Evolutionary conservation across 352 stramenopile genomes (phyloP).

Genomic region (Globisporangium recalcitrans): DNA sequence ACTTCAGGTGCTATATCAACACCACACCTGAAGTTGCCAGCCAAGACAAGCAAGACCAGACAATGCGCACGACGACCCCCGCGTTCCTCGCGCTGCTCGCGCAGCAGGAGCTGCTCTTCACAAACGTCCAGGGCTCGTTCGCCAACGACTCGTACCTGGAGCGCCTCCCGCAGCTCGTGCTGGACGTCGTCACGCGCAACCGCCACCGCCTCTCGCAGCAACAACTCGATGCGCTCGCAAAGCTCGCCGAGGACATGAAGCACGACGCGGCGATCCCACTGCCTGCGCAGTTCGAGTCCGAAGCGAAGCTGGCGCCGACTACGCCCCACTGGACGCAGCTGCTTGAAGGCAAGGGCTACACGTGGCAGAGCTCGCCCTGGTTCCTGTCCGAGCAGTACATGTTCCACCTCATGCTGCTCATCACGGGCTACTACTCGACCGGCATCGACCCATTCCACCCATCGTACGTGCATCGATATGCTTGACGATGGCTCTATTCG

Average conservation of each 20-base stretch:
- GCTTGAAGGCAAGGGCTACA: slow-evolving; percentile 38
- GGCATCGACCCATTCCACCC: slow-evolving; percentile 63
- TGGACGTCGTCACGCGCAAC: too few species aligned
- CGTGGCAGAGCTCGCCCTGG: slow-evolving; percentile 70
- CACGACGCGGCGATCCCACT: slow-evolving; percentile 43
- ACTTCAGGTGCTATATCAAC: too few species aligned
- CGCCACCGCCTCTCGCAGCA: too few species aligned
- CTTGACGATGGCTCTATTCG: too few species aligned
- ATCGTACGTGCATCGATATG: slow-evolving; percentile 20
- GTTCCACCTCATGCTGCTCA: slow-evolving; percentile 59
- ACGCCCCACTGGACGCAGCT: slow-evolving; percentile 43
- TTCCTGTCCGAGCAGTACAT: slow-evolving; percentile 76
- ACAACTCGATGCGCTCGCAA: slow-evolving; percentile 30
- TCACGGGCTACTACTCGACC: slow-evolving; percentile 58
- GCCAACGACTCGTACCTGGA: slow-evolving; percentile 57
- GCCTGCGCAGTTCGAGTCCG: slow-evolving; percentile 30
- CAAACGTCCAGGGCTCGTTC: slow-evolving; percentile 50
- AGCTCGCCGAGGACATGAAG: too few species aligned
- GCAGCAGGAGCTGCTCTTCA: slow-evolving; percentile 60
- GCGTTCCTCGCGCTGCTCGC: slow-evolving; percentile 40
- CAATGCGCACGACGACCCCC: too few species aligned
- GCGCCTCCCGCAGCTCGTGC: slow-evolving; percentile 53
- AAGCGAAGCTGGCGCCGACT: slow-evolving; percentile 30
- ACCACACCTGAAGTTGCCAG: too few species aligned
- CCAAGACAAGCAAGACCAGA: too few species aligned